Evolutionary conservation across 331 rosid genomes (phyloP).

Genomic region (Erythrophleum ivorense): DNA sequence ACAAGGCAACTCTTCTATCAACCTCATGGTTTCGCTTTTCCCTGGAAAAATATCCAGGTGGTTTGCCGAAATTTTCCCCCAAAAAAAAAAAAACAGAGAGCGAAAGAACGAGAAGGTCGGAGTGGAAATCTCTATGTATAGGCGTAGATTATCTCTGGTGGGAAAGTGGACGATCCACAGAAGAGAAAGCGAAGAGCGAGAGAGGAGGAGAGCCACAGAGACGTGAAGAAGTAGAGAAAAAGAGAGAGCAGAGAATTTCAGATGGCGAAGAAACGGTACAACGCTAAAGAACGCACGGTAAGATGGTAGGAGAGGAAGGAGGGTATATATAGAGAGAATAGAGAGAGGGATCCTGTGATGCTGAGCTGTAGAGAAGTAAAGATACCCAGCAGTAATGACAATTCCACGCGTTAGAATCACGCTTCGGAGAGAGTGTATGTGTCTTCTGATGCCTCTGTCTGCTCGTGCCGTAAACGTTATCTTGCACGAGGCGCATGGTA

Average conservation of each 20-base stretch:
- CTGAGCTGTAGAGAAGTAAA: conserved; percentile 30
- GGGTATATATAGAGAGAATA: neutral
- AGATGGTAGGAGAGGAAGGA: neutral
- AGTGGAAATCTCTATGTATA: neutral
- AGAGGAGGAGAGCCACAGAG: conserved; percentile 17
- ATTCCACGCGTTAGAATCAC: conserved; percentile 59
- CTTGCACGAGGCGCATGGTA: neutral
- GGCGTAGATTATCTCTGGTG: neutral
- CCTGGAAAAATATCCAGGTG: neutral
- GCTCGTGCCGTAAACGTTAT: conserved; percentile 1
- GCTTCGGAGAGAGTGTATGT: conserved; percentile 4
- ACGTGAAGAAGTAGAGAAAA: neutral
- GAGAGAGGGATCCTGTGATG: conserved; percentile 4
- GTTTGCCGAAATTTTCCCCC: neutral
- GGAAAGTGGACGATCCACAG: neutral
- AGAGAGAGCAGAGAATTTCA: neutral
- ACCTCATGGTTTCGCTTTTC: conserved; percentile 45
- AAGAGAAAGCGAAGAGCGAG: neutral
- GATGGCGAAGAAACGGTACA: neutral
- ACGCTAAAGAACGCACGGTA: neutral
- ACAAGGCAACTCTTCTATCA: conserved; percentile 50
- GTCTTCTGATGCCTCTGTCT: neutral
- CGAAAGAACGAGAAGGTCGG: no score
- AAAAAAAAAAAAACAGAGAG: neutral
- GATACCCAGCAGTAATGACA: conserved; percentile 24